Evolutionary conservation across 164 flowering plant genomes (phyloP).

Genomic region (Kalanchoe fedtschenkoi): DNA sequence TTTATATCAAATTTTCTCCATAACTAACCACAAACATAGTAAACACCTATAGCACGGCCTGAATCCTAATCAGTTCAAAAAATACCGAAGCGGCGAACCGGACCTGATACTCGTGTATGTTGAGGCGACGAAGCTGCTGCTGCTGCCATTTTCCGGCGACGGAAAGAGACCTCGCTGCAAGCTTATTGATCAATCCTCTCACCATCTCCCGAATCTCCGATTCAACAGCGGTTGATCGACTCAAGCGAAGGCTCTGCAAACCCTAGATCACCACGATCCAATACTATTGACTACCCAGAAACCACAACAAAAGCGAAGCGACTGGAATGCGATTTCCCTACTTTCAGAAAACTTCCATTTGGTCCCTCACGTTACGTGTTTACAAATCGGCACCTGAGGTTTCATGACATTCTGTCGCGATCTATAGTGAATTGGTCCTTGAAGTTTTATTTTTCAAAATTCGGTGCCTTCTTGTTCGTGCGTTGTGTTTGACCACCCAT

Average conservation of each 20-base stretch:
- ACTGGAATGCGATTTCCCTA: background rate
- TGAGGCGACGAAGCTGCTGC: slow-evolving; percentile 94
- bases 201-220: slow-evolving; percentile 6
- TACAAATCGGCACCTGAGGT: background rate
- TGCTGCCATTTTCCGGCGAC: slow-evolving; percentile 94
- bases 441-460: too few species aligned
- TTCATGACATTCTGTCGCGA: too few species aligned
- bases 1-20: background rate
- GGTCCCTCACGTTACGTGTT: background rate
- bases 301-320: too few species aligned
- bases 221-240: background rate
- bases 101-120: slow-evolving; percentile 97
- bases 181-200: slow-evolving; percentile 57
- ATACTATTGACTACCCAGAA: too few species aligned
- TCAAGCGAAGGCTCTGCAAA: background rate
- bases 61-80: background rate
- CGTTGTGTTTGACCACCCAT: too few species aligned
- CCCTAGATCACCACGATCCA: too few species aligned
- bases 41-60: background rate
- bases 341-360: background rate
- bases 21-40: background rate
- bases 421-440: too few species aligned
- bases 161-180: slow-evolving; percentile 57
- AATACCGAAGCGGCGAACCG: background rate
- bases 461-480: too few species aligned